A percentile compares a stretch with the other conserved stretches of the same genome.
phyloP scores from a whole-genome alignment of 1,139 yeast species.

The Protomyces inouyei region DNA sequence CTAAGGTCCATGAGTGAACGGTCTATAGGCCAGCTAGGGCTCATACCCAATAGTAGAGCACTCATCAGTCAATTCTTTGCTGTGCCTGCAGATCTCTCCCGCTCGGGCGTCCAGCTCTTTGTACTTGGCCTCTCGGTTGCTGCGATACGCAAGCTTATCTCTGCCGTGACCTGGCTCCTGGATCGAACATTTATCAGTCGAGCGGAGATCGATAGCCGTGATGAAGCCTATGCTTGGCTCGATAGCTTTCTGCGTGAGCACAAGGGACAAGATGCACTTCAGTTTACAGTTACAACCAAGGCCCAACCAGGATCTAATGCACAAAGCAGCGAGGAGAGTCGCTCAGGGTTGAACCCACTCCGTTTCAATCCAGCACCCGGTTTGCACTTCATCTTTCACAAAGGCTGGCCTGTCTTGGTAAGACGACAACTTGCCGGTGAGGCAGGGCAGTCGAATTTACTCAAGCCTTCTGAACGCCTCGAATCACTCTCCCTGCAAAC shows the following conservation, averaged over 20 bases:
- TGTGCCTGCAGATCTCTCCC: constrained; percentile 12
- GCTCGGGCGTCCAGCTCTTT: constrained; percentile 16
- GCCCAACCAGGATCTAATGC: not conserved
- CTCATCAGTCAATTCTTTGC: constrained; percentile 10
- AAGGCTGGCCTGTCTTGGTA: constrained; percentile 14
- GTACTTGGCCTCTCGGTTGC: constrained; percentile 13
- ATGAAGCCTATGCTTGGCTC: constrained; percentile 20
- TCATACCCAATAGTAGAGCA: constrained; percentile 4
- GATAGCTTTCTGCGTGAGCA: constrained; percentile 3
- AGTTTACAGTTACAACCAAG: constrained; percentile 17
- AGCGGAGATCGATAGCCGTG: constrained; percentile 19
- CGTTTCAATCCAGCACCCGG: constrained; percentile 19
- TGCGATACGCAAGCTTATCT: constrained; percentile 7
- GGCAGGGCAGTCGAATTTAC: constrained; percentile 19
- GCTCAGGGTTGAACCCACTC: not conserved
- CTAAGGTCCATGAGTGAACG: not conserved
- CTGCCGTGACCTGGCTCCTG: not conserved
- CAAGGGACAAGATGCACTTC: constrained; percentile 15
- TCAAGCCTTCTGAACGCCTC: constrained; percentile 15
- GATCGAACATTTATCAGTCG: constrained; percentile 20
- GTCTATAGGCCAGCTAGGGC: constrained; percentile 4
- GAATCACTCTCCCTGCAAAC: constrained; percentile 19
- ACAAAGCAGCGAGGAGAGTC: not conserved
- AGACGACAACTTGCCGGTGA: constrained; percentile 12
- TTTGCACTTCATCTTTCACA: constrained; percentile 1